Evolutionary conservation across 768 basidiomycete genomes (phyloP).

Genomic region (Obba rivulosa): DNA sequence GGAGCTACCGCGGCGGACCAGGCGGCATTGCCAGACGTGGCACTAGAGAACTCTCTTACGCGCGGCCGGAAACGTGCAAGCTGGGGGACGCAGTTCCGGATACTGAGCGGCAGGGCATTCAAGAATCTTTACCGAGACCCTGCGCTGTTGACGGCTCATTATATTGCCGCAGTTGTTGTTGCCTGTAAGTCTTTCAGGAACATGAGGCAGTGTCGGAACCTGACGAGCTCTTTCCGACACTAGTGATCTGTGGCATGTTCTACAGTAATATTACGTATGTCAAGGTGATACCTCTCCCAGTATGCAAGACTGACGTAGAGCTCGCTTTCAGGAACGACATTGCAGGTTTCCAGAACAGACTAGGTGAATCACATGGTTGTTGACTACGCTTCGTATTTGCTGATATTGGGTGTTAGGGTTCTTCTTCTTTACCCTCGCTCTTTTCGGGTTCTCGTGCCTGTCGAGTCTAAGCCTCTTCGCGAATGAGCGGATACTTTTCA

Average conservation of each 20-base stretch:
- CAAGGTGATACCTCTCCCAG: conserved; percentile 3
- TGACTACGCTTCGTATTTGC: background rate
- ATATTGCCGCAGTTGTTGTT: conserved; percentile 74
- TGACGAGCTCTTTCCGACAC: too few species aligned
- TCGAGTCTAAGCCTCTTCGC: conserved; percentile 93
- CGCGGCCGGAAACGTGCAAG: conserved; percentile 76
- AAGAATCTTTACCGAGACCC: conserved; percentile 98
- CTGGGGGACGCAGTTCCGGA: conserved; percentile 87
- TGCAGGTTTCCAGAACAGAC: conserved; percentile 92
- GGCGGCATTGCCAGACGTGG: conserved; percentile 57
- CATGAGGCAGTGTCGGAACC: too few species aligned
- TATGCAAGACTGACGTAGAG: background rate
- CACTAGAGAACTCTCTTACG: conserved; percentile 60
- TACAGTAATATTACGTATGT: conserved; percentile 79
- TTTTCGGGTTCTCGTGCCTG: conserved; percentile 96
- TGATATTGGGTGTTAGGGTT: conserved; percentile 44
- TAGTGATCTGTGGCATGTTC: conserved; percentile 91
- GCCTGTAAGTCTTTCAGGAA: conserved; percentile 85
- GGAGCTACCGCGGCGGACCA: conserved; percentile 16
- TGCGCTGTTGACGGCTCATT: conserved; percentile 86
- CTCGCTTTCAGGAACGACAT: conserved; percentile 67
- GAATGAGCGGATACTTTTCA: conserved; percentile 92
- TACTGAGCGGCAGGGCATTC: conserved; percentile 93
- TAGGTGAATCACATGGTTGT: conserved; percentile 42
- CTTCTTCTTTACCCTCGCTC: conserved; percentile 95